Conservation (phyloP, 2,329 filamentous ascomycete genomes). For the Dryadomyces quercivorus region DNA sequence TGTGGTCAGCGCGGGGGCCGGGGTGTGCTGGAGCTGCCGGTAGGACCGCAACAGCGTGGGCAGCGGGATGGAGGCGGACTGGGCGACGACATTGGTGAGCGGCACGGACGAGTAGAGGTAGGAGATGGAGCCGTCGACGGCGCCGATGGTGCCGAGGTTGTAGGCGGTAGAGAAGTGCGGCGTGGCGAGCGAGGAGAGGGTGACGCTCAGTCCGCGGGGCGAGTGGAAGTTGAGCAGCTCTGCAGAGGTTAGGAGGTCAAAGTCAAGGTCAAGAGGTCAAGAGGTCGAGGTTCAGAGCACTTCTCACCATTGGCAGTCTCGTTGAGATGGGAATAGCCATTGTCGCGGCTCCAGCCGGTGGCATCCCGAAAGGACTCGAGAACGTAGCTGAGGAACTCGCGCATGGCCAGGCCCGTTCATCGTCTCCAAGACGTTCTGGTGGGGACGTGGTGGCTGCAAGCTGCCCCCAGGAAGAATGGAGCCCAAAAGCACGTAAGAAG, state of each 20-base stretch:
- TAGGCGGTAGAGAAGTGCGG: slow-evolving; percentile 93
- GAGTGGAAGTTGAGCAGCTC: slow-evolving; percentile 82
- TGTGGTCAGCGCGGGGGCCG: slow-evolving; percentile 22
- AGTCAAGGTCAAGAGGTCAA: background rate
- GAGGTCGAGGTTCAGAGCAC: no score
- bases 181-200: slow-evolving; percentile 81
- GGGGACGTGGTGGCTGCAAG: background rate
- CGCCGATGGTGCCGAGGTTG: slow-evolving; percentile 73
- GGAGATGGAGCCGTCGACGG: slow-evolving; percentile 93
- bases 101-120: slow-evolving; percentile 90
- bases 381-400: slow-evolving; percentile 96
- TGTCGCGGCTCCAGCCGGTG: slow-evolving; percentile 82
- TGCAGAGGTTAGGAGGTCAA: slow-evolving; percentile 9
- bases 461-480: no score
- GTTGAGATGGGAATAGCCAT: slow-evolving; percentile 80
- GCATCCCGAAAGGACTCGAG: slow-evolving; percentile 80
- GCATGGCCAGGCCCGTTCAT: slow-evolving; percentile 42
- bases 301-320: slow-evolving; percentile 63
- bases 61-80: slow-evolving; percentile 65
- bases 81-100: slow-evolving; percentile 50
- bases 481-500: no score
- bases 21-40: slow-evolving; percentile 53
- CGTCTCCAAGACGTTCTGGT: background rate
- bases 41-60: slow-evolving; percentile 73
- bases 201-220: slow-evolving; percentile 71